These are phyloP conservation scores for Colletotrichum filicis DNA, from an alignment of 2,329 filamentous ascomycete species.

Conservation along the genomic window DNA sequence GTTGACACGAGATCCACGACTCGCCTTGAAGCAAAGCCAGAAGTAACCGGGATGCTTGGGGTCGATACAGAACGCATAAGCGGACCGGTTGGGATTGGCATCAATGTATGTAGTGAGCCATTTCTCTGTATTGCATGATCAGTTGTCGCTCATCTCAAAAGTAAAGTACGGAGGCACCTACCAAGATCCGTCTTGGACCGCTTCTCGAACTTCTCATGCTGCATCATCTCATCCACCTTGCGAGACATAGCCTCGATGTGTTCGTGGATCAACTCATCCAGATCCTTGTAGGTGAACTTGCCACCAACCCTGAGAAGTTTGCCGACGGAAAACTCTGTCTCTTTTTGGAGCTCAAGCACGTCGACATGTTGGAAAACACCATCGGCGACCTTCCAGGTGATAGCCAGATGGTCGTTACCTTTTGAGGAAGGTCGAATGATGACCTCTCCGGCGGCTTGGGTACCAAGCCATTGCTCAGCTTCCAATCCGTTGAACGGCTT, in stretches of 20 bases:
- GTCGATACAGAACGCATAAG: slow-evolving; percentile 96
- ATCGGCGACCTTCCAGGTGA: slow-evolving; percentile 98
- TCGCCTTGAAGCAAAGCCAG: slow-evolving; percentile 95
- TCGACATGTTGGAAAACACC: slow-evolving; percentile 98
- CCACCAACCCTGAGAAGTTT: slow-evolving; percentile 85
- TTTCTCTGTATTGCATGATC: slow-evolving; percentile 70
- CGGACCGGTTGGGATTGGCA: slow-evolving; percentile 92
- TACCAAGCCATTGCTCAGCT: slow-evolving; percentile 92
- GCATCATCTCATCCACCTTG: slow-evolving; percentile 96
- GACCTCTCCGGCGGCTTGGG: slow-evolving; percentile 86
- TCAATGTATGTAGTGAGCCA: slow-evolving; percentile 97
- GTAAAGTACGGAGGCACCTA: slow-evolving; percentile 58
- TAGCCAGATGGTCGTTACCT: slow-evolving; percentile 91
- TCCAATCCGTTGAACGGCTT: slow-evolving; percentile 91
- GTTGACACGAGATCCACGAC: slow-evolving; percentile 76
- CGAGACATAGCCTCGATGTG: slow-evolving; percentile 98
- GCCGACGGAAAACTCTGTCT: slow-evolving; percentile 95
- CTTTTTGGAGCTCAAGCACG: slow-evolving; percentile 95
- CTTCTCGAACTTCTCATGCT: slow-evolving; percentile 87
- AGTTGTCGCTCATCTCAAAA: not conserved
- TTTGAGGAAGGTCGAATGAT: slow-evolving; percentile 97
- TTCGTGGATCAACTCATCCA: slow-evolving; percentile 96
- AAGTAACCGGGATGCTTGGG: slow-evolving; percentile 94
- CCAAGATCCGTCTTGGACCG: slow-evolving; percentile 80
- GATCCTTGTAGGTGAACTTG: slow-evolving; percentile 92